phyloP scores from a whole-genome alignment of 1,284 basidiomycete species.

The Testicularia cyperi region DNA sequence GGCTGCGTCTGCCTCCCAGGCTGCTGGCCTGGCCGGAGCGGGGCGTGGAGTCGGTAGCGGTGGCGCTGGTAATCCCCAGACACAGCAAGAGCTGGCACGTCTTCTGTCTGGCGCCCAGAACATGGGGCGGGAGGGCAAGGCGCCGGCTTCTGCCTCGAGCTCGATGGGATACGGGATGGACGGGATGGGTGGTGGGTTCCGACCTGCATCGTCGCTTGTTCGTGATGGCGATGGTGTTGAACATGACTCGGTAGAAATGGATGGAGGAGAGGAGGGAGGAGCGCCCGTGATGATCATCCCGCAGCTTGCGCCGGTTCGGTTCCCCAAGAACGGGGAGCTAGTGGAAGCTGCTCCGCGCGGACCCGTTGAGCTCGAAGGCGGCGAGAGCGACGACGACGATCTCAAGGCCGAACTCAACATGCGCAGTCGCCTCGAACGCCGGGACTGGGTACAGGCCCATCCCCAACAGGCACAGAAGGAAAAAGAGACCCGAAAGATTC shows the following conservation, averaged over 20 bases:
- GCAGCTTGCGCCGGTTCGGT: constrained; percentile 33
- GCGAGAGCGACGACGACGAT: constrained; percentile 48
- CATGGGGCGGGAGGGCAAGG: constrained; percentile 7
- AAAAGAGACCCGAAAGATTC: constrained; percentile 9
- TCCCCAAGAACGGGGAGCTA: constrained; percentile 34
- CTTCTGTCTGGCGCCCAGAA: constrained; percentile 34
- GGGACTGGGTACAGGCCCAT: constrained; percentile 22
- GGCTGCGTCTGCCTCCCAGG: not conserved
- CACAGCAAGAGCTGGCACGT: constrained; percentile 11
- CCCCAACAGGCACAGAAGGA: constrained; percentile 16
- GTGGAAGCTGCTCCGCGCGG: constrained; percentile 10
- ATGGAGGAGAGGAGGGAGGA: not conserved
- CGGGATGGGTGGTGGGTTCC: no score
- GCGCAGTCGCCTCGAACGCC: constrained; percentile 36
- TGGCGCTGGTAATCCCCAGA: not conserved
- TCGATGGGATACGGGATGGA: constrained; percentile 21
- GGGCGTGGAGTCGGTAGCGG: no score
- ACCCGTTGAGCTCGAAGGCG: constrained; percentile 38
- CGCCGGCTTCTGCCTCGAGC: not conserved
- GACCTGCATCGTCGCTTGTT: no score
- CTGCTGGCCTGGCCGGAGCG: no score
- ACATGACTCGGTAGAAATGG: not conserved
- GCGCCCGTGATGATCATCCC: constrained; percentile 48
- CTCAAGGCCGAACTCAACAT: constrained; percentile 40
- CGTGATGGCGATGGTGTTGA: not conserved